Conservation (phyloP, 1,139 yeast genomes). For the Scheffersomyces titani region DNA sequence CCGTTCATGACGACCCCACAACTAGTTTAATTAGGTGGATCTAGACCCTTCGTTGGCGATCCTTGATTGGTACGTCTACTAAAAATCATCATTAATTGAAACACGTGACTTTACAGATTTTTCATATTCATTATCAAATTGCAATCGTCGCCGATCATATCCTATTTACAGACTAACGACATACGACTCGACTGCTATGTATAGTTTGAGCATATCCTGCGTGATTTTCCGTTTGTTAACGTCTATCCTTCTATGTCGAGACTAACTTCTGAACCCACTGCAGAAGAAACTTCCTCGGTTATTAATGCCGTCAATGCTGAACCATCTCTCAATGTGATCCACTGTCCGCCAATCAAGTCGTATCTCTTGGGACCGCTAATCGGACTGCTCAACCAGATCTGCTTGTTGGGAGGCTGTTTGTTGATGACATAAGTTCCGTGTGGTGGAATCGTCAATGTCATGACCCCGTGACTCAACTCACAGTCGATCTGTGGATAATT, state of each 20-base stretch:
- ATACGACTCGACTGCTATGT: neutral
- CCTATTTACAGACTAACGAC: neutral
- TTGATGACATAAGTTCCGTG: slow-evolving; percentile 84
- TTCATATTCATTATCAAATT: neutral
- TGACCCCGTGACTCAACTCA: slow-evolving; percentile 83
- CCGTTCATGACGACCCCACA: neutral
- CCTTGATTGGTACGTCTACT: too few relatives aligned
- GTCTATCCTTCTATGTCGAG: slow-evolving; percentile 24
- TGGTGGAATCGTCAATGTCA: slow-evolving; percentile 66
- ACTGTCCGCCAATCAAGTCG: slow-evolving; percentile 56
- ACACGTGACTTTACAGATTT: neutral
- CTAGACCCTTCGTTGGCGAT: too few relatives aligned
- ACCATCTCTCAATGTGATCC: slow-evolving; percentile 66
- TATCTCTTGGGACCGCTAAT: slow-evolving; percentile 84
- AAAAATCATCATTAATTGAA: too few relatives aligned
- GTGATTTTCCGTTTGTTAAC: neutral
- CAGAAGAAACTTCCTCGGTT: slow-evolving; percentile 46
- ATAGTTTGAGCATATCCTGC: neutral
- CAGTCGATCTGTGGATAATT: slow-evolving; percentile 63
- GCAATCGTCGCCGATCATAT: neutral
- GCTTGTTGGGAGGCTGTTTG: slow-evolving; percentile 93
- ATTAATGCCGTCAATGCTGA: slow-evolving; percentile 48
- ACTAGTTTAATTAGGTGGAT: neutral
- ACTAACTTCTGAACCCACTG: slow-evolving; percentile 30
- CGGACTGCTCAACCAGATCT: slow-evolving; percentile 91